Evolutionary conservation across 2,329 filamentous ascomycete genomes (phyloP).

Genomic region (Davidsoniella neocaledoniae): DNA sequence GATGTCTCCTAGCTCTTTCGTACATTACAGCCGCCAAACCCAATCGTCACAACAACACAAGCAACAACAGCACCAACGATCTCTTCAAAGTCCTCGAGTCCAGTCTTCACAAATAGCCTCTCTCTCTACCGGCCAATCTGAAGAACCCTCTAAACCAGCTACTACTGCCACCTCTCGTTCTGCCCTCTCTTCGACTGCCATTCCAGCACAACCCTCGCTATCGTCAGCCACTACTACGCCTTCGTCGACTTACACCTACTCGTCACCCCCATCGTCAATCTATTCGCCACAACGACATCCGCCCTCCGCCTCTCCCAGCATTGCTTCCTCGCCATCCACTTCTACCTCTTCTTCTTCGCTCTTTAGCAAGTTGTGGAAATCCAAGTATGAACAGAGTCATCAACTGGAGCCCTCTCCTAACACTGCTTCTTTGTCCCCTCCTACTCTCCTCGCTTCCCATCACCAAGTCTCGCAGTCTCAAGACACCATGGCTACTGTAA

Average conservation of each 20-base stretch:
- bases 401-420: constrained; percentile 10
- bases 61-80: background rate
- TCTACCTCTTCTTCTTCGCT: background rate
- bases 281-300: constrained; percentile 3
- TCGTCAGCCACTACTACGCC: background rate
- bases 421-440: constrained; percentile 4
- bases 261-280: background rate
- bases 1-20: constrained; percentile 16
- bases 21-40: constrained; percentile 12
- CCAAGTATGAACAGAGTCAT: constrained; percentile 14
- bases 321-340: constrained; percentile 7
- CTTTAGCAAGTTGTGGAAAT: constrained; percentile 8
- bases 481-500: constrained; percentile 4
- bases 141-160: background rate
- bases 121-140: background rate
- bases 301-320: constrained; percentile 5
- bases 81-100: background rate
- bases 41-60: background rate
- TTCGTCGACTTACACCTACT: background rate
- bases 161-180: background rate
- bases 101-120: constrained; percentile 1
- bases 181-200: background rate
- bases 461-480: background rate
- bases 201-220: background rate
- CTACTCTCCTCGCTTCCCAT: background rate